Evolutionary conservation across 805 yeast species (phyloP).

Genomic region (Hanseniaspora taiwanica): DNA sequence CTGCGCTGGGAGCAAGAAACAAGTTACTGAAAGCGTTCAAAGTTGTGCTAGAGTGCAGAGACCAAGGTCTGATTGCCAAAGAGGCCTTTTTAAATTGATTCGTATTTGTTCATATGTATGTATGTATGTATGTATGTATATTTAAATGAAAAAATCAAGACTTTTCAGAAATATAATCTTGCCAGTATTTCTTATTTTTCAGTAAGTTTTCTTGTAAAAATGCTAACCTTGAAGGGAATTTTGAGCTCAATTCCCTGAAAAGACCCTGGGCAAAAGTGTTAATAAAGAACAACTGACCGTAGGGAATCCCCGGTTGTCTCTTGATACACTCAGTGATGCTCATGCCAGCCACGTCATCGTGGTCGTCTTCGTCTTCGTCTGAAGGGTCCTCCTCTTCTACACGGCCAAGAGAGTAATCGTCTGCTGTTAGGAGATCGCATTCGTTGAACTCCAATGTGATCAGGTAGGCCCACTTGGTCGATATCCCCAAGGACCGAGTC

Average conservation of each 20-base stretch:
- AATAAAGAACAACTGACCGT: constrained; percentile 75
- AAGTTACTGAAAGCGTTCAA: constrained; percentile 86
- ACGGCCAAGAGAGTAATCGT: too few species aligned
- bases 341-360: constrained; percentile 12
- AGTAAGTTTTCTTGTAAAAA: constrained; percentile 42
- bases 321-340: too few species aligned
- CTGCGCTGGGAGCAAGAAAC: constrained; percentile 91
- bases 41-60: constrained; percentile 51
- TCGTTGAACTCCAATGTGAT: constrained; percentile 67
- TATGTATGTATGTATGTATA: constrained; percentile 8
- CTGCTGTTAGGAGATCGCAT: constrained; percentile 39
- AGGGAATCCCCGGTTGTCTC: constrained; percentile 41
- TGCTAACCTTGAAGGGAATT: constrained; percentile 41
- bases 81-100: neutral
- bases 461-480: constrained; percentile 80
- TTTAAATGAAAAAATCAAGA: too few species aligned
- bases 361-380: neutral
- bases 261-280: constrained; percentile 67
- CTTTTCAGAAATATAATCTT: neutral
- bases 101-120: constrained; percentile 10
- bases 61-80: constrained; percentile 16
- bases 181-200: constrained; percentile 48
- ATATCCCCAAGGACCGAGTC: constrained; percentile 60
- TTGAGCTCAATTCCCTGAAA: constrained; percentile 48
- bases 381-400: too few species aligned